Evolutionary conservation across 805 yeast genomes (phyloP), one percentile per base, ranked within the genome.

Genomic region (Cyberlindnera maritima): DNA sequence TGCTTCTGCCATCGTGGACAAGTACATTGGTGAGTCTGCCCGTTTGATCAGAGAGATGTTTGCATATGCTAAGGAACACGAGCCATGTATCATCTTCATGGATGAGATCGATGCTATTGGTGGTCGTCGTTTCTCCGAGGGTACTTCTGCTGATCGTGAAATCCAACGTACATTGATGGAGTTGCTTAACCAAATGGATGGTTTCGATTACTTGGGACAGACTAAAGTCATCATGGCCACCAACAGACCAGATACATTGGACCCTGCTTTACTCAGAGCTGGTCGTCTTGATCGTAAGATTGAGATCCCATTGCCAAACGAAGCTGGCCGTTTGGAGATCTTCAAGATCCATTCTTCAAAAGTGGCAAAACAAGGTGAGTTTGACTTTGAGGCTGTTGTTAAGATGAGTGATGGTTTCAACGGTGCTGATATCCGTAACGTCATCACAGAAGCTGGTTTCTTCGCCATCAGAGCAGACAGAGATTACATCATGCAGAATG

Each of bases 81-180:
- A 88, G 66, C 98, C 98, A 15, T 92, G 98, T 71, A 91, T 94
- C 64, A 94, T 92, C 47, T 92, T 92, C 66, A 91, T 92, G 96
- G 99, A 92, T 72, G 99, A 92, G 75, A 83, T 92, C 53, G 99
- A 94, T 74, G 99, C 99, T 49, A 92, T 92, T 68, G 99, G 99
- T 64, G 99, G 99, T 41, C 83, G 99, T 61, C 81, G 99, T 68
- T 92, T 92, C 69, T 82, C 92, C 56, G 99, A 92, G 68, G 99
- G 99, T 70, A 92, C 98, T 2, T 88, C 96, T 9, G 98, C 99
- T 3, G 99, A 92, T 71, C 85, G 99, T 69, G 99, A 92, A 69
- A 92, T 92, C 64, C 99, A 92, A 73, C 85, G 99, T 72, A 92
- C 98, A 3, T 75, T 92, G 64, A 91, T 92, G 98, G 99, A 92